Conservation (phyloP, 805 yeast species). For the Hermanozyma aechmeae region DNA sequence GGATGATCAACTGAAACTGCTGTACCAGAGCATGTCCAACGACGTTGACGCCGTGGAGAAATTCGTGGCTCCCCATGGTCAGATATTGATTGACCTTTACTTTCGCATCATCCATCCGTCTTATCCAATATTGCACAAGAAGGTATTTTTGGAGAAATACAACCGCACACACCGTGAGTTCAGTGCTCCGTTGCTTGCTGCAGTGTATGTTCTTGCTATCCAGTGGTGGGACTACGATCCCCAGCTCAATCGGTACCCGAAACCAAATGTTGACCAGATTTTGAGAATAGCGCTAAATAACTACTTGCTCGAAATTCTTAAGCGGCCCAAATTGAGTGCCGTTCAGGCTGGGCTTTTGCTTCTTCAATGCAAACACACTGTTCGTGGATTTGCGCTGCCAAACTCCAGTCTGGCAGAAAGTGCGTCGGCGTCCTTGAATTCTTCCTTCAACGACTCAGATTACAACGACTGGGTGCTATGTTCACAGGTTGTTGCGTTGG, state of each 20-base stretch:
- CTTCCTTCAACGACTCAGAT: constrained; percentile 23
- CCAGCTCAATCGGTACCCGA: constrained; percentile 60
- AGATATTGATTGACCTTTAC: constrained; percentile 66
- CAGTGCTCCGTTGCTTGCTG: constrained; percentile 83
- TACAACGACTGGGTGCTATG: constrained; percentile 76
- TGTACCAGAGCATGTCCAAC: constrained; percentile 58
- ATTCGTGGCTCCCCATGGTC: constrained; percentile 89
- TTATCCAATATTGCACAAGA: constrained; percentile 84
- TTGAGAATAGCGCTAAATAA: constrained; percentile 48
- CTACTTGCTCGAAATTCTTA: constrained; percentile 66
- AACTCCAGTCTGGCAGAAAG: constrained; percentile 1
- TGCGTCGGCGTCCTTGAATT: constrained; percentile 6
- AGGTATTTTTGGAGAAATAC: constrained; percentile 86
- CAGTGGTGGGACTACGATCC: constrained; percentile 95
- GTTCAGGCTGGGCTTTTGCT: constrained; percentile 83
- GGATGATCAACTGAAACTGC: constrained; percentile 69
- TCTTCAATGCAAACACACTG: constrained; percentile 50
- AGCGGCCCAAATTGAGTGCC: constrained; percentile 83
- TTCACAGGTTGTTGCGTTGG: constrained; percentile 77
- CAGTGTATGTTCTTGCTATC: constrained; percentile 79
- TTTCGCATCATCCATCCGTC: constrained; percentile 84
- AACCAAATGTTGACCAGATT: constrained; percentile 58
- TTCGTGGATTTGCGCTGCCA: constrained; percentile 8
- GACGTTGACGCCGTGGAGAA: constrained; percentile 80
- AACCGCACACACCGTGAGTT: constrained; percentile 85